Base-by-base conservation (phyloP, 164 flowering plant species). In the Malania oleifera region DNA sequence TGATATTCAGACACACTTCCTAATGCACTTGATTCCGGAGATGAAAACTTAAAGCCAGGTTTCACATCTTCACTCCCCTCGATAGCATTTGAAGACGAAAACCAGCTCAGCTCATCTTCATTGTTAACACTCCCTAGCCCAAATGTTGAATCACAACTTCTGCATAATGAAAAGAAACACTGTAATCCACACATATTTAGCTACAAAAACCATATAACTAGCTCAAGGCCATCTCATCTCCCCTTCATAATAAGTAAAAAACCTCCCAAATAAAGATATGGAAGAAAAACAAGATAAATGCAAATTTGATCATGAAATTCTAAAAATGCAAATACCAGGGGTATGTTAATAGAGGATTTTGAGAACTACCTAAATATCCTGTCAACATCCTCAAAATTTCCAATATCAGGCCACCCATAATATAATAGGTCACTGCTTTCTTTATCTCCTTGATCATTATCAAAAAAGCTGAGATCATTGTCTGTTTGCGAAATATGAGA, bases 321-420 rank as follows among this genome's bases (percentile, higher is more conserved):
- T 9, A 51, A 18, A n/a, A 18, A 18, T 22, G 52, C 8, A 28
- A 35, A 23, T 54, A 15, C 26, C 10, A 34, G 23, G 7, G 19
- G 37, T n/a, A 34, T 35, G 18, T n/a, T n/a, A n/a, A n/a, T n/a
- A 17, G 28, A 20, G 50, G 19, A 13, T 11, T 35, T 28, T n/a
- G 26, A 51, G 7, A 22, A 53, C 40, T 74, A 91, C 98, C 96
- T 88, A 45, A 91, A 82, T 82, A 91, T 84, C 67, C 67, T 73
- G 75, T 84, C 88, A 54, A 88, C 87, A 72, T 88, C 96, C 51
- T 86, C 96, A 68, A 86, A 84, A 60, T 86, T 84, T 53, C 78
- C 90, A 51, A 86, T 82, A 63, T 85, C 86, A 25, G 82, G 73
- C 98, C 98, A 91, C 20, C 74, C 83, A 70, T 82, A 77, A 54